These are phyloP conservation scores for Oehlia diaphana DNA, from an alignment of 192 early-diverging fungal genomes.

Conservation along the genomic window DNA sequence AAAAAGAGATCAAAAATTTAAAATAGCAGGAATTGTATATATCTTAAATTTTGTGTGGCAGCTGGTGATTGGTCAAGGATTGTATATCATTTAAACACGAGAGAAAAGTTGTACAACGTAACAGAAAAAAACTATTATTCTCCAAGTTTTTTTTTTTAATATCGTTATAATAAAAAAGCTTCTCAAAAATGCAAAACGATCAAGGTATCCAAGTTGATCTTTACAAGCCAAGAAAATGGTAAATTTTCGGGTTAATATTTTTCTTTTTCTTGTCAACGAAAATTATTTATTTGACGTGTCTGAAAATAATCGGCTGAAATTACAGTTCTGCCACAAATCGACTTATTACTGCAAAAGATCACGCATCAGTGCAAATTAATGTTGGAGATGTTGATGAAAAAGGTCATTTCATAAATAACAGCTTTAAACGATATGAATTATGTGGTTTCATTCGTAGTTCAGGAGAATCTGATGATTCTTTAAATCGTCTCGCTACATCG, in stretches of 20 bases:
- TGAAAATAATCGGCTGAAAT: neutral
- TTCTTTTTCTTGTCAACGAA: neutral
- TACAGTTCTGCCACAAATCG: slow-evolving; percentile 94
- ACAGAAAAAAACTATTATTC: too few relatives aligned
- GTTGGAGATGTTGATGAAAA: slow-evolving; percentile 88
- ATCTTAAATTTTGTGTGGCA: too few relatives aligned
- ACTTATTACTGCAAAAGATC: slow-evolving; percentile 98
- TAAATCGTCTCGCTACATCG: slow-evolving; percentile 89
- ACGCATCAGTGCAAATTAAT: slow-evolving; percentile 98
- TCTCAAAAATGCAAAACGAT: slow-evolving; percentile 46
- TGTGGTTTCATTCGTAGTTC: slow-evolving; percentile 88
- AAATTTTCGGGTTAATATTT: slow-evolving; percentile 32
- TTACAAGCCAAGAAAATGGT: slow-evolving; percentile 97
- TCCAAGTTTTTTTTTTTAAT: neutral
- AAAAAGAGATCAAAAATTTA: too few relatives aligned
- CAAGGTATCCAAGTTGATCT: slow-evolving; percentile 70
- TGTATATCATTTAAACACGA: too few relatives aligned
- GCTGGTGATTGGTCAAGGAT: too few relatives aligned
- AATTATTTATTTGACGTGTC: neutral
- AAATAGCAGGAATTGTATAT: too few relatives aligned
- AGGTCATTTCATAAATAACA: slow-evolving; percentile 66
- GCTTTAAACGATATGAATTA: slow-evolving; percentile 86
- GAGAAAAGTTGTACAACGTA: too few relatives aligned
- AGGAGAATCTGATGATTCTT: slow-evolving; percentile 93
- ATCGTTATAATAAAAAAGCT: neutral